These are phyloP conservation scores for Letharia lupina DNA, from an alignment of 495 filamentous ascomycete genomes.

Conservation along the genomic window DNA sequence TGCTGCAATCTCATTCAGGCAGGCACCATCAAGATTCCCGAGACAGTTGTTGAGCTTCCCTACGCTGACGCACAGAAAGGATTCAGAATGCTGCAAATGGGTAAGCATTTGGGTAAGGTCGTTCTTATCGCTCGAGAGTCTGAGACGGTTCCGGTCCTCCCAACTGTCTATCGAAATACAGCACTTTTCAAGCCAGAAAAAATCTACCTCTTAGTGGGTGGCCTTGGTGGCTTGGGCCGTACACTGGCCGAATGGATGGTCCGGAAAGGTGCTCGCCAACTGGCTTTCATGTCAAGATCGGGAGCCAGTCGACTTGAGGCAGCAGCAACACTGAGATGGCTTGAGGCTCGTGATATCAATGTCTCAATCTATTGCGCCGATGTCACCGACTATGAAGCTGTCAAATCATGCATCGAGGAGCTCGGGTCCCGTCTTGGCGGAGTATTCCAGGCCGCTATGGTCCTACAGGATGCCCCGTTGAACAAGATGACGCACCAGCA, in stretches of 20 bases:
- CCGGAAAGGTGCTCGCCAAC: slow-evolving; percentile 43
- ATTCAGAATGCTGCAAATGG: slow-evolving; percentile 20
- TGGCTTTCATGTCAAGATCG: slow-evolving; percentile 47
- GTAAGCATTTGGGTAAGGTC: slow-evolving; percentile 21
- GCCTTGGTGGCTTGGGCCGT: slow-evolving; percentile 51
- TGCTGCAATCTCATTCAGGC: slow-evolving; percentile 18
- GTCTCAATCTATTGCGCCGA: slow-evolving; percentile 34
- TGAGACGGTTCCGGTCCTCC: slow-evolving; percentile 15
- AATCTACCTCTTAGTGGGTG: slow-evolving; percentile 52
- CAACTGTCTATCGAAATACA: slow-evolving; percentile 11
- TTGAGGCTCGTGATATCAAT: slow-evolving; percentile 21
- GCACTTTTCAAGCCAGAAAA: slow-evolving; percentile 29
- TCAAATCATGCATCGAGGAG: slow-evolving; percentile 23
- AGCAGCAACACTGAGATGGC: slow-evolving; percentile 27
- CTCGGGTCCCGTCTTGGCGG: slow-evolving; percentile 45
- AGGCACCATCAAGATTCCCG: slow-evolving; percentile 14
- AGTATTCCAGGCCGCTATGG: slow-evolving; percentile 42
- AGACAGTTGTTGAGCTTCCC: slow-evolving; percentile 6
- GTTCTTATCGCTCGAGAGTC: slow-evolving; percentile 15
- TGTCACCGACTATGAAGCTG: slow-evolving; percentile 27
- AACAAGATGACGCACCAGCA: slow-evolving; percentile 48
- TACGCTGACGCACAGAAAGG: slow-evolving; percentile 20
- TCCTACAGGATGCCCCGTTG: slow-evolving; percentile 45
- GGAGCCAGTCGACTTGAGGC: slow-evolving; percentile 18
- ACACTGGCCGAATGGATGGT: slow-evolving; percentile 50